These are phyloP conservation scores for Gossypium turneri DNA, from an alignment of 345 rosid species.

Conservation along the genomic window DNA sequence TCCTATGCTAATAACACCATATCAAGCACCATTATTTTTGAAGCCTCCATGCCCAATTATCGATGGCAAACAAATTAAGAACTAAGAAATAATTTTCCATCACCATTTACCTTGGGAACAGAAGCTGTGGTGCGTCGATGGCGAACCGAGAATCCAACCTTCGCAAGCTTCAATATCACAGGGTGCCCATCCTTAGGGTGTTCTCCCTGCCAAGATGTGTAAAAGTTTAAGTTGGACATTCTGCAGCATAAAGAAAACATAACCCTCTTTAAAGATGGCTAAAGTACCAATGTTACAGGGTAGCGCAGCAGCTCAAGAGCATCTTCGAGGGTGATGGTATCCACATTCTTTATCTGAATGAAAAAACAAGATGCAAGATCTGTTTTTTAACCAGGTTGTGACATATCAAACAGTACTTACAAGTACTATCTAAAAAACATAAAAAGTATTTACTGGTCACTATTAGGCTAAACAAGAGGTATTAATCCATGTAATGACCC, in stretches of 20 bases:
- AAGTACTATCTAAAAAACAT: background rate
- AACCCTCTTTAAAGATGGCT: slow-evolving; percentile 1
- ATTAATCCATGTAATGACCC: background rate
- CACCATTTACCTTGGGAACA: slow-evolving; percentile 74
- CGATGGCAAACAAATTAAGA: background rate
- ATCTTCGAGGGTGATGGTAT: slow-evolving; percentile 59
- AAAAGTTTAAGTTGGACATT: slow-evolving; percentile 16
- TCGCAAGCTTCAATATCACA: slow-evolving; percentile 59
- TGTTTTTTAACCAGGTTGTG: background rate
- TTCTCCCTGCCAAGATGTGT: slow-evolving; percentile 52
- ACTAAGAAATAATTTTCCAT: background rate
- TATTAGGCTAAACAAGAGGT: background rate
- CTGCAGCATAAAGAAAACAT: slow-evolving; percentile 12
- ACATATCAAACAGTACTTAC: background rate
- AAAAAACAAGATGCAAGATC: background rate
- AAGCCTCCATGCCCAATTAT: background rate
- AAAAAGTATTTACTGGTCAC: background rate
- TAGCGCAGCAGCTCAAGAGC: slow-evolving; percentile 74
- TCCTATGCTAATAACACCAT: background rate
- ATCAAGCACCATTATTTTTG: background rate
- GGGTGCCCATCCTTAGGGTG: slow-evolving; percentile 87
- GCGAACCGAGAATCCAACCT: slow-evolving; percentile 57
- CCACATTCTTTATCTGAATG: slow-evolving; percentile 64
- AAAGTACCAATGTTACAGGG: slow-evolving; percentile 74
- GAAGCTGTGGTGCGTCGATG: slow-evolving; percentile 75